A percentile compares a stretch with the other conserved stretches of the same genome.
Conservation (phyloP, 2,329 filamentous ascomycete species). For the Diaporthe sp. region DNA sequence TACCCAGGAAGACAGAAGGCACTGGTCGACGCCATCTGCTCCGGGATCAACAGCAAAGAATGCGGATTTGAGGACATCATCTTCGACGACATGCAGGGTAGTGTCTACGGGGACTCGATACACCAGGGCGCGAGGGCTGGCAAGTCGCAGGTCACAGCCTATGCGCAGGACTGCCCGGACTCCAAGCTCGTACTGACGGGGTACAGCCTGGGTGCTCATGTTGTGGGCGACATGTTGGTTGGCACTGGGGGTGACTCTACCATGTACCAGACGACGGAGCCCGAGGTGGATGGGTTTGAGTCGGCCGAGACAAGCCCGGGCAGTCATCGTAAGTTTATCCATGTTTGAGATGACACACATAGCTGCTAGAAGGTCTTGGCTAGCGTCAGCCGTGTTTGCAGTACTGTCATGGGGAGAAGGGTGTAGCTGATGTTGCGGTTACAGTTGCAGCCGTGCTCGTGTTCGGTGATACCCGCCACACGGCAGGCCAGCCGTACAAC, state of each 20-base stretch:
- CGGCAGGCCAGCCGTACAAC: slow-evolving; percentile 28
- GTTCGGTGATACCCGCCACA: slow-evolving; percentile 26
- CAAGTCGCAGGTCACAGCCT: slow-evolving; percentile 10
- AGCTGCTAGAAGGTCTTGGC: too few relatives aligned
- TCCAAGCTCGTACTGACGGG: slow-evolving; percentile 2
- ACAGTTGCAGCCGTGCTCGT: slow-evolving; percentile 11
- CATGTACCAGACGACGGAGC: neutral
- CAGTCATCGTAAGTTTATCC: neutral
- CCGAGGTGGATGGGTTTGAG: slow-evolving; percentile 4
- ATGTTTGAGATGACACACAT: neutral
- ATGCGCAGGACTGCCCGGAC: slow-evolving; percentile 1
- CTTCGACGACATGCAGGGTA: slow-evolving; percentile 13
- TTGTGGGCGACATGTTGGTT: slow-evolving; percentile 23
- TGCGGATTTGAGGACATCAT: slow-evolving; percentile 18
- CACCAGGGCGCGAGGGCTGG: slow-evolving; percentile 1
- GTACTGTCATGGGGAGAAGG: neutral
- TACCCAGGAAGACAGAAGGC: slow-evolving; percentile 10
- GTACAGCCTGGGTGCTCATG: slow-evolving; percentile 1
- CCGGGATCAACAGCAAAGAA: neutral
- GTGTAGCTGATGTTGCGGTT: neutral
- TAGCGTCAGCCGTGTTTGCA: too few relatives aligned
- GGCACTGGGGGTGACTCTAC: neutral
- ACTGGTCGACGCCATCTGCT: slow-evolving; percentile 6
- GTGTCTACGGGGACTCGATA: neutral
- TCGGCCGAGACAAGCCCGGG: slow-evolving; percentile 1